phyloP scores from a whole-genome alignment of 1,284 basidiomycete species.

The Retiboletus flavoniger region DNA sequence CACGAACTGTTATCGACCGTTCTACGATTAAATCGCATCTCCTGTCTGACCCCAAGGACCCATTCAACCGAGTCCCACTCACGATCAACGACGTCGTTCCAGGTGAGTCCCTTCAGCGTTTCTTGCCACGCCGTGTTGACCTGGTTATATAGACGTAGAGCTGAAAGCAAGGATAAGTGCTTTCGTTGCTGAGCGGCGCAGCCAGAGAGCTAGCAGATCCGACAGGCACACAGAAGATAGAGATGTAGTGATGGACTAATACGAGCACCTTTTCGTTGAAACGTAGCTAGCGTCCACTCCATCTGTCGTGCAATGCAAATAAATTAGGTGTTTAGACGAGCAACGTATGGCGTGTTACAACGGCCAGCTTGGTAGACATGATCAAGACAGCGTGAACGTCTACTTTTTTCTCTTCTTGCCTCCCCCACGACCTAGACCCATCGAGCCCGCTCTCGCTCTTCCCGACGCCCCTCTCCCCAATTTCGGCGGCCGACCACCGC shows the following conservation, averaged over 20 bases:
- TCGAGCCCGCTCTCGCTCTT: constrained; percentile 30
- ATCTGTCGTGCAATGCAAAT: constrained; percentile 9
- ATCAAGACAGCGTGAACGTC: not conserved
- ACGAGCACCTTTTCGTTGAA: not conserved
- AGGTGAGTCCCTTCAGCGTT: constrained; percentile 39
- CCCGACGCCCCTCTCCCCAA: constrained; percentile 22
- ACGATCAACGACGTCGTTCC: constrained; percentile 79
- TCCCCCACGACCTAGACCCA: constrained; percentile 25
- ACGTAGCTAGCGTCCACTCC: constrained; percentile 7
- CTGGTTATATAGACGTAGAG: constrained; percentile 46
- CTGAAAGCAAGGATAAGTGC: constrained; percentile 63
- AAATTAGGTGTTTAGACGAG: constrained; percentile 3
- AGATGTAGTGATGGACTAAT: constrained; percentile 34
- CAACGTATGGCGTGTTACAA: constrained; percentile 1
- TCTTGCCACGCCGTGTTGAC: constrained; percentile 8
- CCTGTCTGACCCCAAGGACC: constrained; percentile 87
- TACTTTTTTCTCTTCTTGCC: constrained; percentile 36
- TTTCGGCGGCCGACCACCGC: constrained; percentile 31
- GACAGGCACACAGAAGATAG: constrained; percentile 31
- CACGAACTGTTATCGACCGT: constrained; percentile 79
- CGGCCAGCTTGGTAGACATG: not conserved
- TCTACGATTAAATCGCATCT: constrained; percentile 95
- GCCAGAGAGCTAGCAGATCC: constrained; percentile 30
- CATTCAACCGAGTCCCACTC: constrained; percentile 85
- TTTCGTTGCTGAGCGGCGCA: constrained; percentile 53